These are phyloP conservation scores for Trichothecium roseum DNA, from an alignment of 2,329 filamentous ascomycete species.

Conservation along the genomic window DNA sequence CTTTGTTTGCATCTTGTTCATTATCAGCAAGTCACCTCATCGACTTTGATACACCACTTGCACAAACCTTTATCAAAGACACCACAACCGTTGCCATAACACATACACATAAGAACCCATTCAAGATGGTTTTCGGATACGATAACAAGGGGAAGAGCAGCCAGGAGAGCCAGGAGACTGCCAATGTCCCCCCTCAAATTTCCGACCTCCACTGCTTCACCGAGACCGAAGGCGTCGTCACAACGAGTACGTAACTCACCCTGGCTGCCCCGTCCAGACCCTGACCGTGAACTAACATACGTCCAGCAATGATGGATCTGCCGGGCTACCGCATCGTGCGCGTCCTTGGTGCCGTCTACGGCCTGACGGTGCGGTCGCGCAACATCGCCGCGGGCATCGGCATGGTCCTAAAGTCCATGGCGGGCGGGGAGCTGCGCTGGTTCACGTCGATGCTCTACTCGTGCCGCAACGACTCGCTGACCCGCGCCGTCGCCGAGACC, in stretches of 20 bases:
- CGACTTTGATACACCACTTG: too few species aligned
- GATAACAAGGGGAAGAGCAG: slow-evolving; percentile 13
- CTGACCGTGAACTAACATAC: too few species aligned
- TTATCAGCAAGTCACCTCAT: too few species aligned
- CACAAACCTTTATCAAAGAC: too few species aligned
- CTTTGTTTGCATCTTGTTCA: too few species aligned
- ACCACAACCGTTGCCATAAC: too few species aligned
- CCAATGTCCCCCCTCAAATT: slow-evolving; percentile 26
- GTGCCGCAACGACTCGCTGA: slow-evolving; percentile 28
- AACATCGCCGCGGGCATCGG: slow-evolving; percentile 47
- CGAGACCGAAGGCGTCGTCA: slow-evolving; percentile 51
- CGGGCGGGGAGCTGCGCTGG: slow-evolving; percentile 48
- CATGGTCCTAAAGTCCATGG: slow-evolving; percentile 45
- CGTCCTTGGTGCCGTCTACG: slow-evolving; percentile 48
- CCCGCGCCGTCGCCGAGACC: slow-evolving; percentile 33
- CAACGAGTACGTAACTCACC: slow-evolving; percentile 29
- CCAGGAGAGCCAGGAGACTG: slow-evolving; percentile 16
- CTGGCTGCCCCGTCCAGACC: too few species aligned
- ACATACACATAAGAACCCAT: neutral
- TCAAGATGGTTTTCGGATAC: slow-evolving; percentile 13
- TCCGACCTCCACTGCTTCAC: slow-evolving; percentile 47
- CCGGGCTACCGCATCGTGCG: slow-evolving; percentile 48
- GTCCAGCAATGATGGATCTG: slow-evolving; percentile 45
- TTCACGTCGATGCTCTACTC: slow-evolving; percentile 50
- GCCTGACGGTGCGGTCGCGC: slow-evolving; percentile 44